A percentile compares a stretch with the other conserved stretches of the same genome.
Evolutionary conservation across 306 rosid genomes (phyloP).

Genomic region (Spatholobus suberectus): DNA sequence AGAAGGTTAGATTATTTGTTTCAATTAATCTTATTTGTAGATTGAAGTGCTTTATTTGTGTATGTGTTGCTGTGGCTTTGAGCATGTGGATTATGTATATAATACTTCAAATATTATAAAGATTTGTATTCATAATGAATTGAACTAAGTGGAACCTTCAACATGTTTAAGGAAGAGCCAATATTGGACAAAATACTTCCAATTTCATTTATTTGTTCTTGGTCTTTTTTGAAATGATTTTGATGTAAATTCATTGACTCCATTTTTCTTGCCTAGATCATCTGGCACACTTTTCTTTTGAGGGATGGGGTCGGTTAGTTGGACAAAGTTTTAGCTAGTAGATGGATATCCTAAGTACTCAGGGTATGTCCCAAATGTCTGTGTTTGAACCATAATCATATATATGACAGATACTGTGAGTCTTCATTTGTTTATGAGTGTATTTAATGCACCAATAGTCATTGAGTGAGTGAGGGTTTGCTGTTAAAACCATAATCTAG

Average conservation of each 20-base stretch:
- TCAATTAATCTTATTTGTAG: slow-evolving; percentile 14
- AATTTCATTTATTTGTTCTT: slow-evolving; percentile 2
- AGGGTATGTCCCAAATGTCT: no score
- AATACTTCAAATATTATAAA: neutral
- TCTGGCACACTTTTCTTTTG: neutral
- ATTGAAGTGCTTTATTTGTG: slow-evolving; percentile 5
- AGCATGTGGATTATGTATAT: slow-evolving; percentile 13
- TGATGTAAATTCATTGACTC: neutral
- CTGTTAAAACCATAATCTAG: slow-evolving; percentile 1
- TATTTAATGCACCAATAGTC: slow-evolving; percentile 13
- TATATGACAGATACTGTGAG: neutral
- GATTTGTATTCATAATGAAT: slow-evolving; percentile 20
- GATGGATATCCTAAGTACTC: slow-evolving; percentile 29
- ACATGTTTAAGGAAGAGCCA: neutral
- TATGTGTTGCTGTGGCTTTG: neutral
- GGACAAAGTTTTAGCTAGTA: slow-evolving; percentile 12
- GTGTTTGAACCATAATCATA: slow-evolving; percentile 6
- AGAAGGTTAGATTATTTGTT: slow-evolving; percentile 67
- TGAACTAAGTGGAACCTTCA: slow-evolving; percentile 10
- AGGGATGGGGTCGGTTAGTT: neutral
- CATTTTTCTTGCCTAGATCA: neutral
- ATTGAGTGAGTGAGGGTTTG: slow-evolving; percentile 14
- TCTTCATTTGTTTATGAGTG: neutral
- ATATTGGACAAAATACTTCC: neutral
- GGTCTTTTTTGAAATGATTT: neutral